Conservation (phyloP, 2,329 filamentous ascomycete genomes). For the Fusarium verrucosum region DNA sequence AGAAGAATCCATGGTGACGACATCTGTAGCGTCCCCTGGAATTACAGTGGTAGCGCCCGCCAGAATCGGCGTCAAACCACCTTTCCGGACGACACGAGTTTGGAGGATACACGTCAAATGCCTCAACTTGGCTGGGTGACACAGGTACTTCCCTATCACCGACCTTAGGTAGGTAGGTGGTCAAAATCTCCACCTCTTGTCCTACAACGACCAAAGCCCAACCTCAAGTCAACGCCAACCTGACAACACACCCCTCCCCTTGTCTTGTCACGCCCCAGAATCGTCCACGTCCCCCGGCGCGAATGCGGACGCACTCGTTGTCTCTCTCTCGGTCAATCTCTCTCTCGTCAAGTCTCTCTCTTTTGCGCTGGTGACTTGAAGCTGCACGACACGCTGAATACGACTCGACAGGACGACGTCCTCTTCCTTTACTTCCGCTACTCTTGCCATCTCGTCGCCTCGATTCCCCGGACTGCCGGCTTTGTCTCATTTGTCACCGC, state of each 20-base stretch:
- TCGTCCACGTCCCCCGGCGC: conserved; percentile 42
- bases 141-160: conserved; percentile 20
- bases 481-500: conserved; percentile 25
- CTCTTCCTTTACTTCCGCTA: not conserved
- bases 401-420: conserved; percentile 24
- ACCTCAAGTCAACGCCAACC: conserved; percentile 29
- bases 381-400: conserved; percentile 8
- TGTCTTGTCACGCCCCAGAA: conserved; percentile 40
- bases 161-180: too few species aligned
- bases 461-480: conserved; percentile 14
- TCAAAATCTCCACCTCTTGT: conserved; percentile 31
- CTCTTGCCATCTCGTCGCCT: conserved; percentile 17
- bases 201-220: conserved; percentile 34
- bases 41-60: conserved; percentile 30
- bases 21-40: conserved; percentile 39
- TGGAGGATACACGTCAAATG: not conserved
- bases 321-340: conserved; percentile 38
- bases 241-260: conserved; percentile 37
- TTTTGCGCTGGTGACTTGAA: conserved; percentile 41
- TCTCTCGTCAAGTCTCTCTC: conserved; percentile 27
- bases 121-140: fast-evolving
- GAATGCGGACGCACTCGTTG: conserved; percentile 39
- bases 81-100: conserved; percentile 21
- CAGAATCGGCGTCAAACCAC: conserved; percentile 30
- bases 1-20: conserved; percentile 30